Conservation (phyloP, 768 basidiomycete species). For the Rhodotorula graminis region DNA sequence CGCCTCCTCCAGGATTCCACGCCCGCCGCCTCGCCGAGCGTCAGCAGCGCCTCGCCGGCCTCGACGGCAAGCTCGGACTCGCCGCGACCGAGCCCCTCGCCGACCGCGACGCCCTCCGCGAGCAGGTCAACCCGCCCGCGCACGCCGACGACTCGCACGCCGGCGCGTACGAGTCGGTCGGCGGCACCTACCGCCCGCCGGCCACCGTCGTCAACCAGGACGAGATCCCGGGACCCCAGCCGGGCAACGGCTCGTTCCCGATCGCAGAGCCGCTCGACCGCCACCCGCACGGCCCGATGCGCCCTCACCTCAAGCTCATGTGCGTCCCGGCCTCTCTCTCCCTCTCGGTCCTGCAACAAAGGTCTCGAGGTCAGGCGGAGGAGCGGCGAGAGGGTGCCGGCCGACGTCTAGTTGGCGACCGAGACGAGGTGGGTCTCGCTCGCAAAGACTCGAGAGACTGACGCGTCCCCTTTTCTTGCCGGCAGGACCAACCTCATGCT, state of each 20-base stretch:
- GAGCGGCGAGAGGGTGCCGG: no score
- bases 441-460: background rate
- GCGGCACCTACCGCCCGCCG: background rate
- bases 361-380: no score
- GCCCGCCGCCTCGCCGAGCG: constrained; percentile 35
- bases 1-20: constrained; percentile 32
- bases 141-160: background rate
- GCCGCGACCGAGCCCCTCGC: constrained; percentile 17
- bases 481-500: constrained; percentile 16
- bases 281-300: constrained; percentile 10
- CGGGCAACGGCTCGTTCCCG: constrained; percentile 3
- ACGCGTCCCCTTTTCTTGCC: background rate
- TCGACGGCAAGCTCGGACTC: constrained; percentile 60
- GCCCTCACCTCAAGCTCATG: constrained; percentile 36
- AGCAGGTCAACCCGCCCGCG: constrained; percentile 3
- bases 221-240: constrained; percentile 28
- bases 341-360: no score
- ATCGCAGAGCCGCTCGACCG: constrained; percentile 15
- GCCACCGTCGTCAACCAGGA: background rate
- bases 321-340: background rate
- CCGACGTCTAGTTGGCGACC: no score
- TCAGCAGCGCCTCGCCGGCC: constrained; percentile 45
- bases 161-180: background rate
- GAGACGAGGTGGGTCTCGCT: background rate
- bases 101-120: constrained; percentile 14